phyloP scores from a whole-genome alignment of 2,329 filamentous ascomycete species.

The Fusarium pininemorale region DNA sequence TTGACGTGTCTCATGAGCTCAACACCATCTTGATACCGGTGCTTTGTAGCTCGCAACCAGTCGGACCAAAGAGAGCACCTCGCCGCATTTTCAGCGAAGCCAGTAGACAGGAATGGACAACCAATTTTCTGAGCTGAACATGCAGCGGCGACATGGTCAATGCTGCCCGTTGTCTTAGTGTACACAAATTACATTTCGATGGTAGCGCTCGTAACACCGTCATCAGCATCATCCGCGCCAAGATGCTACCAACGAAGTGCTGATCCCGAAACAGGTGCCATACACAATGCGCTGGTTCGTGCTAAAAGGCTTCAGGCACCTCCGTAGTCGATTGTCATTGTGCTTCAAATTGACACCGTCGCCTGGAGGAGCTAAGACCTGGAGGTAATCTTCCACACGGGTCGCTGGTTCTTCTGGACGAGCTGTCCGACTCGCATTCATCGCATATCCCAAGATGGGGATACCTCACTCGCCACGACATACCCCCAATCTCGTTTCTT shows the following conservation, averaged over 20 bases:
- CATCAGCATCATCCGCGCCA: not conserved
- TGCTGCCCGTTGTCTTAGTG: too few relatives aligned
- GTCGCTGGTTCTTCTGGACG: too few relatives aligned
- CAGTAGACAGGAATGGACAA: not conserved
- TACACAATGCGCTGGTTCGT: not conserved
- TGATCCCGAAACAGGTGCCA: not conserved
- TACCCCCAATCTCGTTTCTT: accelerated
- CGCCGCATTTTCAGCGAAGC: not conserved
- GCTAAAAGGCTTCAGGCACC: not conserved
- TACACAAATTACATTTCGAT: too few relatives aligned
- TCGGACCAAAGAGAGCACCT: not conserved
- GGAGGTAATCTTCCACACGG: not conserved
- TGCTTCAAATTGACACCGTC: not conserved
- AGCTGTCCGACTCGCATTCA: not conserved
- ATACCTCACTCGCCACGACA: not conserved
- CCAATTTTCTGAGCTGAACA: not conserved
- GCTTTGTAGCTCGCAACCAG: too few relatives aligned
- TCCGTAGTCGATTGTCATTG: not conserved
- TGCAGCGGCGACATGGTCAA: not conserved
- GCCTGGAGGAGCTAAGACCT: not conserved
- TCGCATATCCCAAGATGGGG: not conserved
- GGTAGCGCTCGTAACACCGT: not conserved
- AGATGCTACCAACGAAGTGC: not conserved
- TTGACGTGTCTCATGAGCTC: not conserved
- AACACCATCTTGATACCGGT: not conserved